Evolutionary conservation across 2,329 filamentous ascomycete species (phyloP).

Genomic region (Helotiales sp.): DNA sequence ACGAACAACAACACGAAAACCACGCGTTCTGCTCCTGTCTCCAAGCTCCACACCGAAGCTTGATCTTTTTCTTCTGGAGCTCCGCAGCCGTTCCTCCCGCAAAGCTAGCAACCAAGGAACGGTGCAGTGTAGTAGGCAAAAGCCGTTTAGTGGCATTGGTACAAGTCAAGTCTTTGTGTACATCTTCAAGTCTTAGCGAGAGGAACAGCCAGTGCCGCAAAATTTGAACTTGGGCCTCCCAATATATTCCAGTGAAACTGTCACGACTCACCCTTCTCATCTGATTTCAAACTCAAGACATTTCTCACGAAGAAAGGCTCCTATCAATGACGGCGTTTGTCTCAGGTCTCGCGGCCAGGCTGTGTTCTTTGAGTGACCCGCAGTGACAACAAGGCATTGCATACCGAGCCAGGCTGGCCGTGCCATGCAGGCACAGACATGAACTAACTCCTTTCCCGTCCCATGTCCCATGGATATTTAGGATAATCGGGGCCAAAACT

Average conservation of each 20-base stretch:
- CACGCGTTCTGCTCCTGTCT: conserved; percentile 42
- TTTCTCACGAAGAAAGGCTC: not conserved
- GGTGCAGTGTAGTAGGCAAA: not conserved
- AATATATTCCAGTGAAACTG: not conserved
- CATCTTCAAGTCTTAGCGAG: not conserved
- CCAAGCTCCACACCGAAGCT: conserved; percentile 11
- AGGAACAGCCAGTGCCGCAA: not conserved
- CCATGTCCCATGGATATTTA: conserved; percentile 5
- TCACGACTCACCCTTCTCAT: not conserved
- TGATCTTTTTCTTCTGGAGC: conserved; percentile 9
- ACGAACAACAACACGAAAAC: conserved; percentile 3
- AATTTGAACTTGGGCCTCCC: not conserved
- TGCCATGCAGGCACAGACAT: conserved; percentile 9
- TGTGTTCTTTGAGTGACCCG: not conserved
- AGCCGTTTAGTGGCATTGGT: not conserved
- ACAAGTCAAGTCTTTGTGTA: not conserved
- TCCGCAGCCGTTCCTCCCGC: conserved; percentile 9
- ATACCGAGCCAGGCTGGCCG: not conserved
- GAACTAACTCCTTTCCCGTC: conserved; percentile 1
- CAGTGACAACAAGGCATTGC: conserved; percentile 15
- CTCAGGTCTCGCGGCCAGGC: conserved; percentile 18
- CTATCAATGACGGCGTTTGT: conserved; percentile 28
- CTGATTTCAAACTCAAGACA: not conserved
- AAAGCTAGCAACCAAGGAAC: conserved; percentile 10
- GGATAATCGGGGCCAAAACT: conserved; percentile 17